Percentiles rank a stretch among this genome's conserved stretches.
phyloP scores from a whole-genome alignment of 2,329 filamentous ascomycete genomes.

The Knoxdaviesia capensis region DNA sequence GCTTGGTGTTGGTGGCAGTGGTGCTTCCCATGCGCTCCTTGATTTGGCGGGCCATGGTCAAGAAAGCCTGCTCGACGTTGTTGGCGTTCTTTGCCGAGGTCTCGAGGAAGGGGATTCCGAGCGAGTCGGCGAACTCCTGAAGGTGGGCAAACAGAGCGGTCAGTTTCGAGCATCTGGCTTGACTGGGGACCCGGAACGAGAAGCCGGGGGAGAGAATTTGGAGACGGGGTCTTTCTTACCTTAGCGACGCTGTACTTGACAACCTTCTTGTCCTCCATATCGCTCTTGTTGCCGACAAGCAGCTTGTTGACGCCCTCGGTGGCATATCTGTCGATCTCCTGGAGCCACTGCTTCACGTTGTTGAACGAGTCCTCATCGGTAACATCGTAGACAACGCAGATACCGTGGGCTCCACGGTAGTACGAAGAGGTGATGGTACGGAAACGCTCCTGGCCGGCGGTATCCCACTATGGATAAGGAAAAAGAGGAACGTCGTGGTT shows the following conservation, averaged over 20 bases:
- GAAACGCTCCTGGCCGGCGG: constrained; percentile 97
- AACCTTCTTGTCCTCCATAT: constrained; percentile 99
- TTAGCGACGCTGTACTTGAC: constrained; percentile 99
- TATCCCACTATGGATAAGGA: constrained; percentile 61
- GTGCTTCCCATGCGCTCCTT: constrained; percentile 99
- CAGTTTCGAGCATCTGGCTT: constrained; percentile 5
- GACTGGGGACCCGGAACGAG: not conserved
- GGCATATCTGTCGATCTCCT: constrained; percentile 97
- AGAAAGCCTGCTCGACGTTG: constrained; percentile 98
- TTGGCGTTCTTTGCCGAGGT: constrained; percentile 98
- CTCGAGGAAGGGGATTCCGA: constrained; percentile 98
- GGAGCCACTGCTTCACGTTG: constrained; percentile 99
- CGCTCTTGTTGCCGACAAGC: constrained; percentile 98
- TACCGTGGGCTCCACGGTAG: constrained; percentile 96
- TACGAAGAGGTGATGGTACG: constrained; percentile 98
- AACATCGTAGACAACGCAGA: constrained; percentile 99
- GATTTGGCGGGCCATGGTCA: constrained; percentile 99
- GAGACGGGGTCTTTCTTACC: constrained; percentile 32
- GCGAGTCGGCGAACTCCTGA: constrained; percentile 94
- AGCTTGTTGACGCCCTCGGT: constrained; percentile 99
- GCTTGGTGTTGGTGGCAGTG: constrained; percentile 92
- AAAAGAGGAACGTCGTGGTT: no score
- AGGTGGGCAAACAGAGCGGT: constrained; percentile 6
- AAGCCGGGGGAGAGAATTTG: constrained; percentile 3
- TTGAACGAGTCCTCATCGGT: constrained; percentile 99